Conservation (phyloP, 2,329 filamentous ascomycete species). For the Verticillium longisporum region DNA sequence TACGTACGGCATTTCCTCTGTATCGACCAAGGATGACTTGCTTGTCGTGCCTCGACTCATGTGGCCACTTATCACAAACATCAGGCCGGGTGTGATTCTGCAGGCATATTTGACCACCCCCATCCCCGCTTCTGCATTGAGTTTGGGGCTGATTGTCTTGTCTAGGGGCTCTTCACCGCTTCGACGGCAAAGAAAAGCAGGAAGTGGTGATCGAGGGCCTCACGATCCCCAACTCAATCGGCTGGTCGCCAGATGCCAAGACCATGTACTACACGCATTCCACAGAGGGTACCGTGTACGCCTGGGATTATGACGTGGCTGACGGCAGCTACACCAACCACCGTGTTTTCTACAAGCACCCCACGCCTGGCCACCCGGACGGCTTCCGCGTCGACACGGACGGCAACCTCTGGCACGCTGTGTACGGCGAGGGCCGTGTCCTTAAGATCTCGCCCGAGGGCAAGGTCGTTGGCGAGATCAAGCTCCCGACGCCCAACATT, state of each 20-base stretch:
- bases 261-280: slow-evolving; percentile 83
- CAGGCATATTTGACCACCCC: not conserved
- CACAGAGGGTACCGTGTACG: slow-evolving; percentile 60
- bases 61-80: not conserved
- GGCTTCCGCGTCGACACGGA: slow-evolving; percentile 79
- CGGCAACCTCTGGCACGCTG: slow-evolving; percentile 81
- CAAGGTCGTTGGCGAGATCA: slow-evolving; percentile 65
- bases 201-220: slow-evolving; percentile 56
- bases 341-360: slow-evolving; percentile 66
- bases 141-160: not conserved
- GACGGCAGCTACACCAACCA: slow-evolving; percentile 64
- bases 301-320: slow-evolving; percentile 64
- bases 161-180: slow-evolving; percentile 65
- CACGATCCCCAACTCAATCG: slow-evolving; percentile 78
- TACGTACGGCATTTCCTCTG: slow-evolving; percentile 21
- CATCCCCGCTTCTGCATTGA: not conserved
- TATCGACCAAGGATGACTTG: not conserved
- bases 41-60: not conserved
- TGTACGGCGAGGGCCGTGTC: slow-evolving; percentile 74
- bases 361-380: slow-evolving; percentile 64
- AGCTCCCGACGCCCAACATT: slow-evolving; percentile 69
- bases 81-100: not conserved
- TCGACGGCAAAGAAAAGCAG: slow-evolving; percentile 55
- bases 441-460: slow-evolving; percentile 67
- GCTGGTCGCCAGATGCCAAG: slow-evolving; percentile 67